phyloP scores from a whole-genome alignment of 441 rosid genomes.

The Adansonia rubrostipa region DNA sequence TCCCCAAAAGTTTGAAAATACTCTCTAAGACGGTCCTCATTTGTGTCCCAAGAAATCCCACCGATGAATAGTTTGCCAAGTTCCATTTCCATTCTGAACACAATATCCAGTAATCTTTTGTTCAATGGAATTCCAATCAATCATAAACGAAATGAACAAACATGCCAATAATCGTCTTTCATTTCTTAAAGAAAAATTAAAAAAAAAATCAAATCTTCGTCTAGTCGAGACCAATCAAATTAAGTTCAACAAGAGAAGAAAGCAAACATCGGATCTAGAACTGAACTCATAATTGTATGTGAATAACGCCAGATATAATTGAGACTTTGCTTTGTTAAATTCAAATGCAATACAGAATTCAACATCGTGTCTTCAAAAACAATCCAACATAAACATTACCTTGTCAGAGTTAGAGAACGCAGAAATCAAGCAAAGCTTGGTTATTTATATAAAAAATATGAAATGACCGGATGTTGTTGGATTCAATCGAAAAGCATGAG shows the following conservation, averaged over 20 bases:
- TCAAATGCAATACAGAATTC: conserved; percentile 24
- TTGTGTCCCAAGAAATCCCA: conserved; percentile 85
- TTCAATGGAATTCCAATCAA: conserved; percentile 10
- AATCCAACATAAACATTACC: conserved; percentile 39
- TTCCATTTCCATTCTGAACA: conserved; percentile 65
- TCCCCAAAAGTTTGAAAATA: conserved; percentile 71
- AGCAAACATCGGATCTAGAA: conserved; percentile 39
- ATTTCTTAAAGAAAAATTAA: neutral
- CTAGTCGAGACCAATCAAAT: neutral
- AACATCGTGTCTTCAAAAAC: conserved; percentile 22
- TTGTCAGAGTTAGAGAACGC: conserved; percentile 11
- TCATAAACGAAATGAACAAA: conserved; percentile 23
- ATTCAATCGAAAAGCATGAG: conserved; percentile 42
- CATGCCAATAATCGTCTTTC: neutral
- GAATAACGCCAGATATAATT: conserved; percentile 10
- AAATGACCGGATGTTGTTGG: conserved; percentile 48
- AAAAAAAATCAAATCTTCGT: neutral
- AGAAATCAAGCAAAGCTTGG: conserved; percentile 43
- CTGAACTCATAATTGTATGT: conserved; percentile 20
- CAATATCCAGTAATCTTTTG: conserved; percentile 18
- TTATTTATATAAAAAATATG: conserved; percentile 27
- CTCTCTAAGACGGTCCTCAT: conserved; percentile 71
- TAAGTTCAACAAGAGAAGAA: conserved; percentile 11
- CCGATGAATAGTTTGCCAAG: conserved; percentile 70
- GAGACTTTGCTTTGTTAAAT: conserved; percentile 13